Evolutionary conservation across 306 rosid species (phyloP), one percentile per base, ranked within the genome.

Genomic region (Acacia acuminata): DNA sequence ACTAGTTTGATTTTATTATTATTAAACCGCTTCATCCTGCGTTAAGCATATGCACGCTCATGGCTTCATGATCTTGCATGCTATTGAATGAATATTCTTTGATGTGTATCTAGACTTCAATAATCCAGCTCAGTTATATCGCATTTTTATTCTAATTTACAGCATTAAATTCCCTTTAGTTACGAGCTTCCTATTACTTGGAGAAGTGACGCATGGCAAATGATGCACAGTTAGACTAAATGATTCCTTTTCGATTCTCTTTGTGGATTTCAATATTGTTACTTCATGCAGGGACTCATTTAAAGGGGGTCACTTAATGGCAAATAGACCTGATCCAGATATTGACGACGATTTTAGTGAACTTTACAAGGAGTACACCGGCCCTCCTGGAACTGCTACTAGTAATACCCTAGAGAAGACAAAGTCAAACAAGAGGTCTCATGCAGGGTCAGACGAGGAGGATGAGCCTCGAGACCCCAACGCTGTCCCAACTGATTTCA

Each of bases 301-400:
- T 77, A 76, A 73, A 7, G 65, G 69, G 77, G 24, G 45, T 38
- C 15, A 17, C 43, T 68, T 75, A 63, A 94, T 96, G 99, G 99
- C 92, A 8, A 88, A 82, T 76, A 88, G 90, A 73, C 89, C 91
- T 5, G 97, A 92, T 84, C 91, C 88, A 17, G 99, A 96, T 73
- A 75, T 81, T 3, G 99, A 96, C 20, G 99, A 96, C 8, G 99
- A 96, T 81, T 94, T 96, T 67, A 89, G 88, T 7, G 98, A 96
- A 17, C 93, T 96, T 32, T 96, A 96, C 86, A 96, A 96, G 90
- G 99, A 94, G 90, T 96, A 96, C 82, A 96, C 99, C 20, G 99
- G 99, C 27, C 99, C 99, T 64, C 86, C 74, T 1, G 87, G 92
- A 69, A 82, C 88, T 8, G 86, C 89, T 58, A 36, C 96, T 45